phyloP scores from a whole-genome alignment of 2,329 filamentous ascomycete species.

The Polychaeton citri region DNA sequence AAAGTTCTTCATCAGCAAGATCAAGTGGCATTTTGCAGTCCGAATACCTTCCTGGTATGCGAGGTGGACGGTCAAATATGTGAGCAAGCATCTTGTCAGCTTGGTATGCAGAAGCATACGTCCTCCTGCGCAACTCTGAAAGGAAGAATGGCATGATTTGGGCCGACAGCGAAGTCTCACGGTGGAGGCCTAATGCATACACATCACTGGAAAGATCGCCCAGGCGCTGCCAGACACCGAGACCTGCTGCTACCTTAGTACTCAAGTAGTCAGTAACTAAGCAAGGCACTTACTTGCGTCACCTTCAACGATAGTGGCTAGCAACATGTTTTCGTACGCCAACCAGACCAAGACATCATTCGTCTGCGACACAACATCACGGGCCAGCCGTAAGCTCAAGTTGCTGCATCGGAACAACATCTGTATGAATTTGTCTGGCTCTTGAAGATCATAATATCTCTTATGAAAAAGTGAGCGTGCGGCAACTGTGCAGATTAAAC shows the following conservation, averaged over 20 bases:
- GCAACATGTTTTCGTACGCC: background rate
- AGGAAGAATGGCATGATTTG: constrained; percentile 7
- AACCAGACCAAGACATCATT: constrained; percentile 7
- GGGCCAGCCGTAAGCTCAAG: constrained; percentile 4
- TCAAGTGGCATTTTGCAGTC: constrained; percentile 6
- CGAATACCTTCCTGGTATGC: constrained; percentile 4
- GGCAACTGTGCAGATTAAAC: constrained; percentile 8
- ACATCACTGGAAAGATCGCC: constrained; percentile 55
- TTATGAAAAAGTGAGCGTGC: constrained; percentile 2
- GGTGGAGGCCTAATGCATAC: constrained; percentile 35
- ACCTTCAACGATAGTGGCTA: background rate
- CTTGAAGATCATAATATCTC: constrained; percentile 1
- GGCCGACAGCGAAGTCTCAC: constrained; percentile 4
- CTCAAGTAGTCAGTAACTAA: too few relatives aligned
- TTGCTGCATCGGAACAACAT: constrained; percentile 4
- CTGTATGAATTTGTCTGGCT: constrained; percentile 5
- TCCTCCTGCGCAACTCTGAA: constrained; percentile 7
- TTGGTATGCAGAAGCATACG: constrained; percentile 5
- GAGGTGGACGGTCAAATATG: constrained; percentile 9
- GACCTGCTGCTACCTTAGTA: constrained; percentile 6
- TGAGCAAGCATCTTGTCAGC: constrained; percentile 11
- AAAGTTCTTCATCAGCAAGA: constrained; percentile 5
- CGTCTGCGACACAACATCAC: constrained; percentile 4
- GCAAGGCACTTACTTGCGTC: background rate
- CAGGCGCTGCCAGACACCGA: constrained; percentile 4